Percentiles rank a stretch among this genome's conserved stretches.
Evolutionary conservation across 2,329 filamentous ascomycete species (phyloP).

Genomic region (Diaporthe capsici): DNA sequence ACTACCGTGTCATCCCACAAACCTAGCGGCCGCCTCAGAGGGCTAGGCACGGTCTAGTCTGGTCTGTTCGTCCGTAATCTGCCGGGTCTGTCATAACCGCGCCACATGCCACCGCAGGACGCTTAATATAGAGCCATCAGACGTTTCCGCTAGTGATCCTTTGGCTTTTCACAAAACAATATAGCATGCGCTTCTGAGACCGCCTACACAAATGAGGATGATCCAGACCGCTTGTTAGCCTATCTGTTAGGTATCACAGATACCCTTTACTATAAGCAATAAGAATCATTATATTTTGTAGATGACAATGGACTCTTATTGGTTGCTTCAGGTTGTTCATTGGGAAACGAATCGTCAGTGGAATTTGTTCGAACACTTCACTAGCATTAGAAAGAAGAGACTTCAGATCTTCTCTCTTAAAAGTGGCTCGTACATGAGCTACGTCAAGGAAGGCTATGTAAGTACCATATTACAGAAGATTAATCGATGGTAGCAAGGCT

Average conservation of each 20-base stretch:
- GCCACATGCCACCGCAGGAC: background rate
- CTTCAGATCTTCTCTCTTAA: too few relatives aligned
- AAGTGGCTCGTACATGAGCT: too few relatives aligned
- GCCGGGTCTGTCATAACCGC: conserved; percentile 19
- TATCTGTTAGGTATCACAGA: background rate
- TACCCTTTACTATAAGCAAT: background rate
- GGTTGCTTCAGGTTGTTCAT: too few relatives aligned
- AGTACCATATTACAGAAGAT: too few relatives aligned
- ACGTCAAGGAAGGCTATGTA: too few relatives aligned
- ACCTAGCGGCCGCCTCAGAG: background rate
- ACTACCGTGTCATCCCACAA: background rate
- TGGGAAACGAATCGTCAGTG: too few relatives aligned
- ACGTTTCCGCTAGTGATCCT: conserved; percentile 6
- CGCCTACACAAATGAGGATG: background rate
- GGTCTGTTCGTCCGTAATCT: conserved; percentile 21
- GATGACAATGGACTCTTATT: too few relatives aligned
- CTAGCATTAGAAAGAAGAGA: too few relatives aligned
- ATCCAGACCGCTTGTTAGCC: too few relatives aligned
- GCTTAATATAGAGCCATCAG: background rate
- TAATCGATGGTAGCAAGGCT: background rate
- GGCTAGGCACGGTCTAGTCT: conserved; percentile 13
- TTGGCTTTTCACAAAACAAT: background rate
- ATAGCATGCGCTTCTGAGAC: background rate
- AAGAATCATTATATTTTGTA: too few relatives aligned
- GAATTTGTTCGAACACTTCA: too few relatives aligned